Percentiles rank a stretch among this genome's conserved stretches.
Evolutionary conservation across 1,139 yeast genomes (phyloP).

Genomic region (Geotrichum australiense): DNA sequence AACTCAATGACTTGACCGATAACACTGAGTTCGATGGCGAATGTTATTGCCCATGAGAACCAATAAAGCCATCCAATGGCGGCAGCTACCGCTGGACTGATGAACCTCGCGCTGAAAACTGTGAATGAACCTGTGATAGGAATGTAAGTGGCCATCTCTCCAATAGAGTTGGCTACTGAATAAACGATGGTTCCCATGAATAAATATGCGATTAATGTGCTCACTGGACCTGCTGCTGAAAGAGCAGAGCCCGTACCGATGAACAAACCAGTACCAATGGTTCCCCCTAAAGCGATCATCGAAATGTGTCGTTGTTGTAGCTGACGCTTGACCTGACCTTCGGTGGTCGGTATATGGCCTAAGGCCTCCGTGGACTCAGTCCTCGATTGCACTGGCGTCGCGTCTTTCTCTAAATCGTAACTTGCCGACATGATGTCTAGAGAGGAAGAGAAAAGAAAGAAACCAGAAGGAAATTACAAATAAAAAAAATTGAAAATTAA

Average conservation of each 20-base stretch:
- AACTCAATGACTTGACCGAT: conserved; percentile 51
- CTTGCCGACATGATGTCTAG: background rate
- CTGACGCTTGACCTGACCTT: conserved; percentile 31
- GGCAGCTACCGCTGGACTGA: conserved; percentile 56
- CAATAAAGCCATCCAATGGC: conserved; percentile 57
- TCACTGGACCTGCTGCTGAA: conserved; percentile 58
- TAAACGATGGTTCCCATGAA: conserved; percentile 48
- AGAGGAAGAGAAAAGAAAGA: background rate
- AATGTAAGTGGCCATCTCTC: conserved; percentile 57
- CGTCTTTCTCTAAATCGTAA: conserved; percentile 6
- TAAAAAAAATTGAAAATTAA: background rate
- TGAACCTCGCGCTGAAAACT: conserved; percentile 52
- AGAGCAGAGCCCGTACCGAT: conserved; percentile 66
- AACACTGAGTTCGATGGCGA: conserved; percentile 57
- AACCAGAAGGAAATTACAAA: background rate
- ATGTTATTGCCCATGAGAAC: conserved; percentile 58
- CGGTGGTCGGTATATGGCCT: background rate
- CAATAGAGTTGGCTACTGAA: conserved; percentile 50
- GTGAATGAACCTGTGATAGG: conserved; percentile 61
- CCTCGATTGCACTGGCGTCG: conserved; percentile 1
- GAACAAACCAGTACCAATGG: conserved; percentile 46
- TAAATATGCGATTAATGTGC: conserved; percentile 51
- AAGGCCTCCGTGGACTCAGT: background rate
- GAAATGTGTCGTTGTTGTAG: conserved; percentile 43
- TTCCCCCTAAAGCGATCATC: conserved; percentile 47